Conservation (phyloP, 495 filamentous ascomycete genomes). For the Aspergillus hancockii region DNA sequence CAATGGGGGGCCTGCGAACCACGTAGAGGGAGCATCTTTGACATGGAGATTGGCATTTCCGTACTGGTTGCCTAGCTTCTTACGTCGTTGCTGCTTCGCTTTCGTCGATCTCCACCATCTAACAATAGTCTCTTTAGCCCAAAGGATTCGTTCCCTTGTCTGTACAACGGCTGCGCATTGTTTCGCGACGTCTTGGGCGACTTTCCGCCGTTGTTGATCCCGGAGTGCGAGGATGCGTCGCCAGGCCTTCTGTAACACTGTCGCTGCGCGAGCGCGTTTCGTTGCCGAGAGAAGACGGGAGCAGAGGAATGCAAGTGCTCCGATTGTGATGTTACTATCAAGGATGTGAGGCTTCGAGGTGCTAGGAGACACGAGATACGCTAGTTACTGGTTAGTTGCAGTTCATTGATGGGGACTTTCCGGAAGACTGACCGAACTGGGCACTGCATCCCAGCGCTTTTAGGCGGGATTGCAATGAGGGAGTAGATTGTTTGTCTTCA, state of each 20-base stretch:
- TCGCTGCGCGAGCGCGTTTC: slow-evolving; percentile 44
- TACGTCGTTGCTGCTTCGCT: slow-evolving; percentile 20
- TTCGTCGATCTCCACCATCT: slow-evolving; percentile 41
- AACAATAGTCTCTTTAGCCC: slow-evolving; percentile 54
- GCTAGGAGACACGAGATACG: slow-evolving; percentile 34
- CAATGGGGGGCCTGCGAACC: not conserved
- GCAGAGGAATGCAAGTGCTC: slow-evolving; percentile 61
- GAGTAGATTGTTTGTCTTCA: not conserved
- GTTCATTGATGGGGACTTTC: not conserved
- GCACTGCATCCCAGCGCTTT: slow-evolving; percentile 37
- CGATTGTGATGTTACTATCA: slow-evolving; percentile 52
- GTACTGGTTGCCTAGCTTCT: not conserved
- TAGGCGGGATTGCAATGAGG: slow-evolving; percentile 31
- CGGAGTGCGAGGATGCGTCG: slow-evolving; percentile 33
- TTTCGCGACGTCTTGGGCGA: slow-evolving; percentile 45
- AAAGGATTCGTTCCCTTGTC: slow-evolving; percentile 39
- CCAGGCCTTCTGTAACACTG: slow-evolving; percentile 45
- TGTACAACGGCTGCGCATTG: slow-evolving; percentile 49
- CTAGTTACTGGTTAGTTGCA: slow-evolving; percentile 24
- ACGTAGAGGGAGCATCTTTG: not conserved
- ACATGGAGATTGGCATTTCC: not conserved
- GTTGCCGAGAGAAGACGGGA: slow-evolving; percentile 60
- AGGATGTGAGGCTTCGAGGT: slow-evolving; percentile 39
- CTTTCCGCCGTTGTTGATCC: slow-evolving; percentile 33
- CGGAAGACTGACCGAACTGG: slow-evolving; percentile 45